These are phyloP conservation scores for Rhytidhysteron rufulum DNA, from an alignment of 2,329 filamentous ascomycete genomes.

Conservation along the genomic window DNA sequence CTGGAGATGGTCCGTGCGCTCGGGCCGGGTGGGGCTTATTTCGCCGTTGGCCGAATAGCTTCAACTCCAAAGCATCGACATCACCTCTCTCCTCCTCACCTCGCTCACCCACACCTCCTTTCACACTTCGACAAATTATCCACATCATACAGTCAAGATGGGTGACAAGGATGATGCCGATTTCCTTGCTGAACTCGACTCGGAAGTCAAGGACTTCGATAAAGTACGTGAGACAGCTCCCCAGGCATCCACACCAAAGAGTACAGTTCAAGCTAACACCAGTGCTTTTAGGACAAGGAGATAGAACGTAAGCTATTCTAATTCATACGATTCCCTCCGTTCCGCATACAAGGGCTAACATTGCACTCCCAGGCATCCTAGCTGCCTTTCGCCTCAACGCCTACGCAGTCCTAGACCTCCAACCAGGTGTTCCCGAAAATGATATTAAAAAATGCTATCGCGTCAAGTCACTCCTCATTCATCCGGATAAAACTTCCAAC, in stretches of 20 bases:
- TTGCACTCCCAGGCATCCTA: slow-evolving; percentile 58
- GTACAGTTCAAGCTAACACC: slow-evolving; percentile 9
- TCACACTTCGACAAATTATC: no score
- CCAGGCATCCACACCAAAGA: slow-evolving; percentile 3
- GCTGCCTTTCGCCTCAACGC: slow-evolving; percentile 80
- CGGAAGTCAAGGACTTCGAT: slow-evolving; percentile 83
- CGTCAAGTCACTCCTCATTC: slow-evolving; percentile 97
- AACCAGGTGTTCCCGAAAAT: slow-evolving; percentile 89
- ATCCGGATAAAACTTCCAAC: slow-evolving; percentile 96
- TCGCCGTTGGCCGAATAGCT: neutral
- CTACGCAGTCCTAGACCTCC: slow-evolving; percentile 92
- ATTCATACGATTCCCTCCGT: neutral
- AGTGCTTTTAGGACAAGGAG: slow-evolving; percentile 87
- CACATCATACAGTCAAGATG: slow-evolving; percentile 36
- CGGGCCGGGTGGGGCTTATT: slow-evolving; percentile 2
- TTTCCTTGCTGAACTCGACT: slow-evolving; percentile 69
- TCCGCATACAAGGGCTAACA: neutral
- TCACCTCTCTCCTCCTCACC: neutral
- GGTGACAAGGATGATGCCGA: slow-evolving; percentile 67
- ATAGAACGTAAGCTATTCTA: slow-evolving; percentile 64
- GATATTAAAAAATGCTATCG: slow-evolving; percentile 95
- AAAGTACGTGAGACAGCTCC: slow-evolving; percentile 55
- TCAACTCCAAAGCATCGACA: neutral
- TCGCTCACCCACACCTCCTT: neutral
- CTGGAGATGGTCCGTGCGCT: slow-evolving; percentile 2